phyloP scores from a whole-genome alignment of 345 rosid species.

The Salix exigua region DNA sequence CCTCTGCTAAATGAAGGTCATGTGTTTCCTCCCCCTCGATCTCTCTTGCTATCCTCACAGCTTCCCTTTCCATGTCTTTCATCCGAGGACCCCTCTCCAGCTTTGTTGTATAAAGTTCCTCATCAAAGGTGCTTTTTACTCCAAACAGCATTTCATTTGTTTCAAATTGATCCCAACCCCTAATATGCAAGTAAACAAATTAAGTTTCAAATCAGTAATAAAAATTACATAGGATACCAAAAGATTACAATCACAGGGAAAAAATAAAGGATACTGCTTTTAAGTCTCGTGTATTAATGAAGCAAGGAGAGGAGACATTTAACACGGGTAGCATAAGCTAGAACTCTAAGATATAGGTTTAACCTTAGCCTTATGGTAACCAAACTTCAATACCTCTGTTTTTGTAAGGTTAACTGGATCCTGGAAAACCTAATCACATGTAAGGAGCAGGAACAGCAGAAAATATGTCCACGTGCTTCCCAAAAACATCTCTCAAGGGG shows the following conservation, averaged over 20 bases:
- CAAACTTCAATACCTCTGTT: too few relatives aligned
- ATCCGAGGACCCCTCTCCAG: constrained; percentile 62
- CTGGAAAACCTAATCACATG: background rate
- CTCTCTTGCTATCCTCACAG: constrained; percentile 82
- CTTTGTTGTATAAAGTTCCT: constrained; percentile 87
- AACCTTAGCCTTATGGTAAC: background rate
- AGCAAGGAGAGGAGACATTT: too few relatives aligned
- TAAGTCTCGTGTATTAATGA: background rate
- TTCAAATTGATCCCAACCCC: constrained; percentile 91
- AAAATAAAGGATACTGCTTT: too few relatives aligned
- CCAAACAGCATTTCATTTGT: constrained; percentile 73
- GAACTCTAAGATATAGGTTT: background rate
- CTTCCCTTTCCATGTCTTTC: constrained; percentile 70
- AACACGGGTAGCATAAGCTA: background rate
- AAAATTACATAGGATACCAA: background rate
- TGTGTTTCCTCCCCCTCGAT: constrained; percentile 80
- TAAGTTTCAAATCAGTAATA: background rate
- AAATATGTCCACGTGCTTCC: background rate
- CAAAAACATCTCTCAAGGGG: background rate
- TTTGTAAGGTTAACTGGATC: background rate
- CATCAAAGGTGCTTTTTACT: constrained; percentile 77
- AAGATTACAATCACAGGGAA: too few relatives aligned
- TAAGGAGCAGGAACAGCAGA: background rate
- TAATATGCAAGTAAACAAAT: constrained; percentile 15
- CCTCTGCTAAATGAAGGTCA: constrained; percentile 96